These are phyloP conservation scores for Trichoderma koningii DNA, from an alignment of 2,329 filamentous ascomycete genomes.

Conservation along the genomic window DNA sequence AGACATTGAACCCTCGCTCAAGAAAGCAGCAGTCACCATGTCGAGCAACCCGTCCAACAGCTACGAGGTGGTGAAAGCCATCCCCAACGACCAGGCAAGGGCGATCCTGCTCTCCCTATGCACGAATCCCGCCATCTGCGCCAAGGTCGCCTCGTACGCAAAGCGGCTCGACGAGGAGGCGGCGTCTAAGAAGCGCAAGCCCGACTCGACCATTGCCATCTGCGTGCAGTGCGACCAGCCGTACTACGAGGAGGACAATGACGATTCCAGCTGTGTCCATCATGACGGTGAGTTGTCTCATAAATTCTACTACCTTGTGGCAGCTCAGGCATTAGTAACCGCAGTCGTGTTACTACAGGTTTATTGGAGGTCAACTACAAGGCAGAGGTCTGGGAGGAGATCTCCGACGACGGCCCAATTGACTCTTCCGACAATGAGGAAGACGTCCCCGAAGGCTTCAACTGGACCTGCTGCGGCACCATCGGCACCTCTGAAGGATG, in stretches of 20 bases:
- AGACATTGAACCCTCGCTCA: neutral
- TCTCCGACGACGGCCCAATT: neutral
- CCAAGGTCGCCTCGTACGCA: conserved; percentile 1
- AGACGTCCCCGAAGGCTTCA: conserved; percentile 12
- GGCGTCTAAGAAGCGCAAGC: neutral
- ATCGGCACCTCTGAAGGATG: conserved; percentile 5
- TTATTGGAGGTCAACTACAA: neutral
- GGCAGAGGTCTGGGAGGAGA: neutral
- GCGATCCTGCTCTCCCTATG: conserved; percentile 6
- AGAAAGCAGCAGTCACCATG: neutral
- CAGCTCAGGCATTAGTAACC: neutral
- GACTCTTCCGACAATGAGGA: conserved; percentile 3
- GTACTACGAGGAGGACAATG: conserved; percentile 9
- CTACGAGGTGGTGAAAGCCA: neutral
- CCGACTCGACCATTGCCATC: conserved; percentile 8
- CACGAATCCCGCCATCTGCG: neutral
- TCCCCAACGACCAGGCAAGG: conserved; percentile 12
- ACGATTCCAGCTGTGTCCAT: neutral
- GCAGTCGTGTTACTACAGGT: neutral
- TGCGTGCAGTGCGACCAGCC: conserved; percentile 13
- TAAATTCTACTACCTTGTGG: neutral
- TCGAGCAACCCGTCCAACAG: neutral
- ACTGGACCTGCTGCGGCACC: conserved; percentile 3
- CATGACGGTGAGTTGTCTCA: neutral
- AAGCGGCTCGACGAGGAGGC: neutral